A percentile compares a stretch with the other conserved stretches of the same genome.
Evolutionary conservation across 371 early-diverging fungal species (phyloP).

Genomic region (Mortierella sp.): DNA sequence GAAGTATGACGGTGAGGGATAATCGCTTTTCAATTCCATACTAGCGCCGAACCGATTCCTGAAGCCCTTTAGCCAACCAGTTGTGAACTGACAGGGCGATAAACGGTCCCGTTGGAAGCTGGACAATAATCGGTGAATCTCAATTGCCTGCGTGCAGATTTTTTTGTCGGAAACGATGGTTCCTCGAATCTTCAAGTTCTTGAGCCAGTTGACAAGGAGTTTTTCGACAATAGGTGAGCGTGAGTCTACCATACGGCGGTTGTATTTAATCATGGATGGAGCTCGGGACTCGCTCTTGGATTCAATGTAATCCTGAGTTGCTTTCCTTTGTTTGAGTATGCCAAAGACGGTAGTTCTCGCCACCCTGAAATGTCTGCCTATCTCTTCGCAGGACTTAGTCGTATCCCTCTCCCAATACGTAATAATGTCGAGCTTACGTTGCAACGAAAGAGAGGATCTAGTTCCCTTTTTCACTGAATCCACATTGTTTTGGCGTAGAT

Average conservation of each 20-base stretch:
- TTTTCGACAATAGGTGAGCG: neutral
- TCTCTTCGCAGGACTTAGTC: neutral
- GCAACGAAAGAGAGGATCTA: neutral
- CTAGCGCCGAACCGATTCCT: neutral
- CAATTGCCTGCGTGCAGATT: neutral
- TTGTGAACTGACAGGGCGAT: neutral
- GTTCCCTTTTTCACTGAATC: no score
- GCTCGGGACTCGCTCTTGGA: neutral
- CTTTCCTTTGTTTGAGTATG: neutral
- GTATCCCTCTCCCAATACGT: neutral
- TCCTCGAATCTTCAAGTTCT: neutral
- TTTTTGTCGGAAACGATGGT: neutral
- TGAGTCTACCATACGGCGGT: neutral
- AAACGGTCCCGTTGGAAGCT: neutral
- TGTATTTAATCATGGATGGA: neutral
- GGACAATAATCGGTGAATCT: neutral
- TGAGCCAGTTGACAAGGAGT: neutral
- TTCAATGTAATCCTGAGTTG: neutral
- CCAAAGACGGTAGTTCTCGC: neutral
- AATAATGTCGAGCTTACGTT: neutral
- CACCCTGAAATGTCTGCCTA: neutral
- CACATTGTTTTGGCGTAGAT: no score
- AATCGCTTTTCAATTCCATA: neutral
- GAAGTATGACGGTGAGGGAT: neutral
- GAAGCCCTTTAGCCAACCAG: constrained; percentile 2